Base-by-base conservation (phyloP, 2,329 filamentous ascomycete species). In the Sarocladium kiliense region DNA sequence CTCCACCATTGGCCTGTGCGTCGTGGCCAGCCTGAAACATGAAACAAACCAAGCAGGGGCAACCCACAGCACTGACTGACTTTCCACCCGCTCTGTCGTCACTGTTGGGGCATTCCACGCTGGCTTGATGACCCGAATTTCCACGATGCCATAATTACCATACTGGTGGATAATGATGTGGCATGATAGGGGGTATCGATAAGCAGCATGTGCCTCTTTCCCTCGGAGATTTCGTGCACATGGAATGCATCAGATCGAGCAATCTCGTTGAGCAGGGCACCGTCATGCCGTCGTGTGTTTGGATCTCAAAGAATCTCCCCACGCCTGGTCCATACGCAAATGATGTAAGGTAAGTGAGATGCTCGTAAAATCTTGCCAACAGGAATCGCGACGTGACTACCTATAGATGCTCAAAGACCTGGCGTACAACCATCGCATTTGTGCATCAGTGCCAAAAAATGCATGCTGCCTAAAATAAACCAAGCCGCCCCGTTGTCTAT, bases 1-100 rank as follows among this genome's bases (percentile, higher is more conserved):
- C 18, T 18, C 44, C 44, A 47, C 44, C 3, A 6, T 19, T 36
- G 47, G 47, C n/a, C 47, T 34, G 47, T 51, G 47, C 47, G 18
- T n/a, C 27, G 44, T 47, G 12, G 27, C 16, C 25, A 12, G 27
- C 47, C 47, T 36, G 47, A 51, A 51, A 34, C 47, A 34, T 51
- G 47, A 51, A 51, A 51, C 47, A 51, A 36, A 19, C 30, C 47
- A 36, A 27, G 25, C 47, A 51, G 30, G 47, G 47, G 30, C 26
- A 34, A n/a, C 27, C 21, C 18, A 26, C 30, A 32, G 12, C 14
- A 7, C 44, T 47, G 10, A 23, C 21, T 44, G 41, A 21, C 41
- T 26, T 18, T 47, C 19, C n/a, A 39, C 36, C 36, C n/a, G n/a
- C 36, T n/a, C 30, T 32, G 30, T 32, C 30, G 30, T 32, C 30